phyloP scores from a whole-genome alignment of 495 filamentous ascomycete species.

The Achaetomiella virescens region DNA sequence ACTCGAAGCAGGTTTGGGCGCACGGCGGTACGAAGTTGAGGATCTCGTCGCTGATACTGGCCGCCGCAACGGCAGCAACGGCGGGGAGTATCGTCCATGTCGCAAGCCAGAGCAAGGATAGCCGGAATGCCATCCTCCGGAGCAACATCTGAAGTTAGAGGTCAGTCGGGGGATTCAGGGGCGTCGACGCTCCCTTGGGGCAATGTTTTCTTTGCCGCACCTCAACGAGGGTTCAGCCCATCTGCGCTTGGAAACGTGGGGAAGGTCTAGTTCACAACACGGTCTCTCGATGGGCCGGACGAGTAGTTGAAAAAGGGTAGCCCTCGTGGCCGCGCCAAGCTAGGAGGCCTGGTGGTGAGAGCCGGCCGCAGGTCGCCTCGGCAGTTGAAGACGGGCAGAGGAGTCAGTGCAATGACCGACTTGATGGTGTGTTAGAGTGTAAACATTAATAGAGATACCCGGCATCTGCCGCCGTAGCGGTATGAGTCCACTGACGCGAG shows the following conservation, averaged over 20 bases:
- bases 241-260: conserved; percentile 12
- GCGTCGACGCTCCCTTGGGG: background rate
- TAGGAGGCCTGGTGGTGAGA: conserved; percentile 1
- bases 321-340: background rate
- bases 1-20: conserved; percentile 54
- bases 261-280: background rate
- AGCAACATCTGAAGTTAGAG: conserved; percentile 30
- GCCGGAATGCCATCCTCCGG: conserved; percentile 41
- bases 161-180: conserved; percentile 1
- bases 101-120: conserved; percentile 27
- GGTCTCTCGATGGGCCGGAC: background rate
- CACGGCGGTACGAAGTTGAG: conserved; percentile 54
- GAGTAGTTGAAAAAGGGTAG: background rate
- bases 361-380: conserved; percentile 7
- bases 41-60: conserved; percentile 39
- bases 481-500: conserved; percentile 4
- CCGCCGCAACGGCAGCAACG: conserved; percentile 20
- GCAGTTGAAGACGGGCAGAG: conserved; percentile 17
- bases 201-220: background rate
- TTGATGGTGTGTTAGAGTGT: conserved; percentile 22
- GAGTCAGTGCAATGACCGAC: conserved; percentile 21
- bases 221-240: conserved; percentile 17
- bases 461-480: conserved; percentile 33
- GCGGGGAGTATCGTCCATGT: conserved; percentile 31
- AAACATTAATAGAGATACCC: conserved; percentile 33